These are phyloP conservation scores for Euphorbia peplus DNA, from an alignment of 345 rosid species.

Conservation along the genomic window DNA sequence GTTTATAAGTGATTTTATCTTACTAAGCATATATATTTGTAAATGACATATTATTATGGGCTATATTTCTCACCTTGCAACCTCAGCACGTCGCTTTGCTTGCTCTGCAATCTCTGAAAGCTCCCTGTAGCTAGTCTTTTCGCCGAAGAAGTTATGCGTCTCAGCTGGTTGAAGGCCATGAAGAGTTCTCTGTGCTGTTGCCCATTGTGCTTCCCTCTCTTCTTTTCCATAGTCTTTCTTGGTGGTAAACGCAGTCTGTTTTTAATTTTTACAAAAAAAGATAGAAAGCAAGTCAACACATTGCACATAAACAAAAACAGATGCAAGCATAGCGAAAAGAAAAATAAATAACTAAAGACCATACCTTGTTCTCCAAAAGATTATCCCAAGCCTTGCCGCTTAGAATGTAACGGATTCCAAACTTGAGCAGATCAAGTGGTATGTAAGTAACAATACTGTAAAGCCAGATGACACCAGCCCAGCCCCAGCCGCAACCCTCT, in stretches of 20 bases:
- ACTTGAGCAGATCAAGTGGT: conserved; percentile 79
- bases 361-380: conserved; percentile 82
- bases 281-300: conserved; percentile 5
- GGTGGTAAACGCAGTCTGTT: conserved; percentile 82
- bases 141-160: conserved; percentile 39
- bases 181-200: conserved; percentile 83
- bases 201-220: conserved; percentile 97
- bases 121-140: conserved; percentile 70
- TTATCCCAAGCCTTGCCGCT: conserved; percentile 90
- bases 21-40: too few species aligned
- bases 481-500: conserved; percentile 83
- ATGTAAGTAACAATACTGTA: conserved; percentile 65
- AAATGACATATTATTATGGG: too few species aligned
- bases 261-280: background rate
- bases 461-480: conserved; percentile 97
- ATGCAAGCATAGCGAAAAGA: background rate
- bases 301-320: background rate
- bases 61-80: conserved; percentile 71
- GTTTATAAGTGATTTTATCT: too few species aligned
- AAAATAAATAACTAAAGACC: background rate
- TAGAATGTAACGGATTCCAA: conserved; percentile 54
- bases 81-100: conserved; percentile 95
- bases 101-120: conserved; percentile 96
- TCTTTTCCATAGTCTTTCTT: conserved; percentile 90
- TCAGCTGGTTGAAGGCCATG: conserved; percentile 92